phyloP scores from a whole-genome alignment of 2,329 filamentous ascomycete species.

The Alternaria conjuncta region DNA sequence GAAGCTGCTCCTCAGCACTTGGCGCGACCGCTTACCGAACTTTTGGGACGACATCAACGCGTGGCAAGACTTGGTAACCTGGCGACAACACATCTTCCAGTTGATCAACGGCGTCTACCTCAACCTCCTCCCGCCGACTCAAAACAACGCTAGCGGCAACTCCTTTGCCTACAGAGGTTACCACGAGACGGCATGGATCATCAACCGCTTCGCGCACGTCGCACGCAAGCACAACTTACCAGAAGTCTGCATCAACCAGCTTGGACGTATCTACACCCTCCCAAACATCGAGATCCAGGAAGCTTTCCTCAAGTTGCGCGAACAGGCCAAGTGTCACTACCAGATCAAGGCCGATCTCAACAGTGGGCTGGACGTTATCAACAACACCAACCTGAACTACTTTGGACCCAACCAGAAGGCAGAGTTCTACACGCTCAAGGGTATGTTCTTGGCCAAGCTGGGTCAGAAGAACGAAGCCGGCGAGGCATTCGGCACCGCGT shows the following conservation, averaged over 20 bases:
- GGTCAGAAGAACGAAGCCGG: slow-evolving; percentile 90
- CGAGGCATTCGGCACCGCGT: slow-evolving; percentile 88
- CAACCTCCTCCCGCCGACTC: slow-evolving; percentile 77
- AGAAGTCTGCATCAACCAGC: slow-evolving; percentile 95
- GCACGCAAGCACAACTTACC: slow-evolving; percentile 95
- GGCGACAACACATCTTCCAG: slow-evolving; percentile 98
- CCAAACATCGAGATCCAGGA: slow-evolving; percentile 99
- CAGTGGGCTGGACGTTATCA: slow-evolving; percentile 95
- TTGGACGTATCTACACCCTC: slow-evolving; percentile 96
- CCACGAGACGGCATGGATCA: slow-evolving; percentile 99
- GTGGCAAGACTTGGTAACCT: slow-evolving; percentile 99
- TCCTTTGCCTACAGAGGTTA: slow-evolving; percentile 97
- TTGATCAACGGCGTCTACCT: slow-evolving; percentile 96
- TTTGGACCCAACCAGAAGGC: slow-evolving; percentile 96
- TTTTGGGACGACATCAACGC: slow-evolving; percentile 99
- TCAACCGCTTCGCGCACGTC: slow-evolving; percentile 97
- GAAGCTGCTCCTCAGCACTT: slow-evolving; percentile 90
- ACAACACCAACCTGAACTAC: slow-evolving; percentile 99
- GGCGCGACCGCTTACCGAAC: slow-evolving; percentile 94
- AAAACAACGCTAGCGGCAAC: slow-evolving; percentile 79
- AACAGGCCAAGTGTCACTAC: slow-evolving; percentile 98
- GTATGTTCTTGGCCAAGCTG: slow-evolving; percentile 97
- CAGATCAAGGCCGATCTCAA: slow-evolving; percentile 92
- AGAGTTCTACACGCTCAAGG: slow-evolving; percentile 98
- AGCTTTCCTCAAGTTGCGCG: slow-evolving; percentile 95